Base-by-base conservation (phyloP, 2,329 filamentous ascomycete genomes). In the Aspergillus caelatus region DNA sequence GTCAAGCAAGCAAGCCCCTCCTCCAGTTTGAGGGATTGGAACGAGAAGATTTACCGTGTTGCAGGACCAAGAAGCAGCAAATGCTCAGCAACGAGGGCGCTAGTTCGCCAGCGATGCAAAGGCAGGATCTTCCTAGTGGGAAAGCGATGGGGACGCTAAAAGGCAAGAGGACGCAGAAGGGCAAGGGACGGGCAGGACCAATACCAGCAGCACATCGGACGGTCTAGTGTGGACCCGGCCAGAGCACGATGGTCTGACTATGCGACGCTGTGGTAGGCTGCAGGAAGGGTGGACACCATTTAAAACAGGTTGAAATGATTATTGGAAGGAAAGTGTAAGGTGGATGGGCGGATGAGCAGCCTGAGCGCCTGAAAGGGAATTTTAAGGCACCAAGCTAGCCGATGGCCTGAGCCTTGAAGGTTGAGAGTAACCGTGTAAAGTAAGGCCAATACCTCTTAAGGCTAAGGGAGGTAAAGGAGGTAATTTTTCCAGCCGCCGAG, bases 221-320 rank as follows among this genome's bases (percentile, higher is more conserved):
- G 65, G 61, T 68, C 39, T 56, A 66, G 55, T 64, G 71, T 74
- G 71, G 71, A 70, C 60, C 68, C 64, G 65, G 67, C 58, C 61
- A 64, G 55, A 64, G 67, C 65, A 73, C 65, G 68, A 74, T 74
- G 72, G 71, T 68, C 71, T 74, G 72, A 73, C 64, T 67, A 34
- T 48, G 57, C 32, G 43, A 39, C 46, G 39, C 45, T 32, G 16
- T 52, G 48, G 48, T 52, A 52, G 48, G 48, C 28, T 52, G 48
- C 48, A 52, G 48, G 48, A 52, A 52, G 21, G 48, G 48, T 52
- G 48, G 48, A n/a, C 48, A 52, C 48, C 48, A 28, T 63, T 69
- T 63, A 60, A 64, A 41, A 67, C 28, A 52, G 48, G 48, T 52
- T 32, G 58, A 65, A 39, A 36, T 21, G 28, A 21, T 52, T 52